Evolutionary conservation across 805 yeast species (phyloP).

Genomic region (Saturnispora sanitii): DNA sequence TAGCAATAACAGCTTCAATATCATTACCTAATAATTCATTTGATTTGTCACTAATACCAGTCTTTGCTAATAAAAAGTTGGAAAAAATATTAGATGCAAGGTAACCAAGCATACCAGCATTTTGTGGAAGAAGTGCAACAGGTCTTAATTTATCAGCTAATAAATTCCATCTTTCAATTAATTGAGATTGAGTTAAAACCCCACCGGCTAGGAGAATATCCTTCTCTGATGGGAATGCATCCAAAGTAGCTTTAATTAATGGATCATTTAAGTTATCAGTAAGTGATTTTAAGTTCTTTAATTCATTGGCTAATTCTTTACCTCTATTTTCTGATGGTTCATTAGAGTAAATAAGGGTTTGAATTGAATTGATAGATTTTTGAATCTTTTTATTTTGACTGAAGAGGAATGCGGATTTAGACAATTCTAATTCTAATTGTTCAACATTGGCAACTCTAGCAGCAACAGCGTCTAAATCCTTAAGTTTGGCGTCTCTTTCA

Average conservation of each 20-base stretch:
- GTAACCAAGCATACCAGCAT: constrained; percentile 93
- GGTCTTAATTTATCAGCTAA: constrained; percentile 81
- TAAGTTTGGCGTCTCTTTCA: constrained; percentile 74
- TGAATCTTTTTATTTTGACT: constrained; percentile 34
- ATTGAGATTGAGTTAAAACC: constrained; percentile 67
- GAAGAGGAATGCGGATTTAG: constrained; percentile 33
- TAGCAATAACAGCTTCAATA: constrained; percentile 78
- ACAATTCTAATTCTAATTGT: constrained; percentile 35
- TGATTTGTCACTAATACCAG: constrained; percentile 50
- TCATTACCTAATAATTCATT: constrained; percentile 48
- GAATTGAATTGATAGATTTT: constrained; percentile 34
- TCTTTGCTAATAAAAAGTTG: constrained; percentile 61
- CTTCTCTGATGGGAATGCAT: constrained; percentile 34
- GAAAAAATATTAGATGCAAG: constrained; percentile 71
- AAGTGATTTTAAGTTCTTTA: constrained; percentile 28
- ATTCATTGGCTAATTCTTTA: constrained; percentile 38
- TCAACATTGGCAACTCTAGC: constrained; percentile 46
- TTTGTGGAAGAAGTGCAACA: constrained; percentile 83
- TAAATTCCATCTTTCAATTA: constrained; percentile 68
- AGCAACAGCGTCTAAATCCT: constrained; percentile 53
- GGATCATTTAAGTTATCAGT: constrained; percentile 29
- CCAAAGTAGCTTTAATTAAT: constrained; percentile 32
- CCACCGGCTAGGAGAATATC: constrained; percentile 38
- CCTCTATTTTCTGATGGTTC: constrained; percentile 33
- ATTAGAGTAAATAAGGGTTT: constrained; percentile 28